Evolutionary conservation across 257 asterid species (phyloP).

Genomic region (Solanum habrochaites): DNA sequence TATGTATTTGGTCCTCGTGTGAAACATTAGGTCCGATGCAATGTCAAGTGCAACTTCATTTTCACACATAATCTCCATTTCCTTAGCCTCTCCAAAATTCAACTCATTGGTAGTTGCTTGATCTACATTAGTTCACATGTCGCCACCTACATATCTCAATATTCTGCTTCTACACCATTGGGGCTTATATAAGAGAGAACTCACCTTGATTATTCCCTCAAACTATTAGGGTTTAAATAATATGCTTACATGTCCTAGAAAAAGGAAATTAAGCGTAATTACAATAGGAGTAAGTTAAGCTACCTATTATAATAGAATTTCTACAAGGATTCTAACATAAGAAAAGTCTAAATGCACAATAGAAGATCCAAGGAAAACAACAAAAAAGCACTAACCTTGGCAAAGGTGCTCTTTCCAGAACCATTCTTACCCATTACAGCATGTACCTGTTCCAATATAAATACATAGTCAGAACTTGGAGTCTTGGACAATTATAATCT

Average conservation of each 20-base stretch:
- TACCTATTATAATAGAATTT: neutral
- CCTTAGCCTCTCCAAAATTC: neutral
- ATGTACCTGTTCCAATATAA: constrained; percentile 50
- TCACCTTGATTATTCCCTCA: neutral
- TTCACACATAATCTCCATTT: neutral
- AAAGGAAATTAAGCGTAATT: neutral
- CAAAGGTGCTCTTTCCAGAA: constrained; percentile 98
- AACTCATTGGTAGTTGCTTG: neutral
- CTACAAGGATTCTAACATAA: neutral
- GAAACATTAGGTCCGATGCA: neutral
- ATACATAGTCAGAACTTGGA: constrained; percentile 14
- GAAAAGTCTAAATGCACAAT: neutral
- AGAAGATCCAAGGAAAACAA: neutral
- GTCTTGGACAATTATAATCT: neutral
- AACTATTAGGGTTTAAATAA: neutral
- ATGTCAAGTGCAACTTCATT: neutral
- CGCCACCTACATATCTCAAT: neutral
- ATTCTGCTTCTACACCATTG: neutral
- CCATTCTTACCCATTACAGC: constrained; percentile 98
- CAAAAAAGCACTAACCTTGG: constrained; percentile 59
- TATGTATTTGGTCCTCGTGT: neutral
- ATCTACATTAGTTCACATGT: neutral
- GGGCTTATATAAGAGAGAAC: neutral
- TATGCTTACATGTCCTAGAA: neutral
- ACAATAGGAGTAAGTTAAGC: neutral